Evolutionary conservation across 2,329 filamentous ascomycete genomes (phyloP).

Genomic region (Diaporthe vaccinii): DNA sequence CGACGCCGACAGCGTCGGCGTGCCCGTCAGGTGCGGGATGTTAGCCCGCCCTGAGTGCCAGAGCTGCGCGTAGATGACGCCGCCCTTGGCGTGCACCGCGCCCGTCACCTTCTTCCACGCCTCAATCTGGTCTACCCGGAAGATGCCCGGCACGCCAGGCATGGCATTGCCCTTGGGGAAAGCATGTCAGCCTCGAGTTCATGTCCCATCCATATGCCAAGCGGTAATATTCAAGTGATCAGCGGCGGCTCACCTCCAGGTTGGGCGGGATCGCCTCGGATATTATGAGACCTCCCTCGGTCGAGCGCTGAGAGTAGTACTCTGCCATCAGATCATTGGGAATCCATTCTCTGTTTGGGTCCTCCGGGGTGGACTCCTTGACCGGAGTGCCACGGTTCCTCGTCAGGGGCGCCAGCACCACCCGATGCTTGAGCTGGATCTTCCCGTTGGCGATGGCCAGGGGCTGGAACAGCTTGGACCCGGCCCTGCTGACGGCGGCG

Average conservation of each 20-base stretch:
- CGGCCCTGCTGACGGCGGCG: slow-evolving; percentile 38
- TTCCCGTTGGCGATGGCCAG: slow-evolving; percentile 49
- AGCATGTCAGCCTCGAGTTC: background rate
- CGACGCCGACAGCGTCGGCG: slow-evolving; percentile 28
- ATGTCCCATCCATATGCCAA: background rate
- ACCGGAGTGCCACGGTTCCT: slow-evolving; percentile 39
- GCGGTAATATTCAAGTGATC: background rate
- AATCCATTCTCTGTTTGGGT: slow-evolving; percentile 38
- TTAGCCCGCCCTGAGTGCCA: slow-evolving; percentile 69
- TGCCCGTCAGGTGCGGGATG: slow-evolving; percentile 37
- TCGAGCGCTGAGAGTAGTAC: slow-evolving; percentile 38
- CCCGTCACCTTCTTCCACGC: slow-evolving; percentile 71
- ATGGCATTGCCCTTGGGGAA: slow-evolving; percentile 43
- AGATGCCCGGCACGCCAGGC: slow-evolving; percentile 68
- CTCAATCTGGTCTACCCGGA: slow-evolving; percentile 62
- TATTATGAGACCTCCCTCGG: slow-evolving; percentile 37
- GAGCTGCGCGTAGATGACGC: slow-evolving; percentile 70
- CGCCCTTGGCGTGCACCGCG: slow-evolving; percentile 70
- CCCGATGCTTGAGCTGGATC: slow-evolving; percentile 38
- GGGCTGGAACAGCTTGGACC: slow-evolving; percentile 50
- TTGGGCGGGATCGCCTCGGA: slow-evolving; percentile 37
- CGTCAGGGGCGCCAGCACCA: slow-evolving; percentile 41
- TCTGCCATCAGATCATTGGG: slow-evolving; percentile 38
- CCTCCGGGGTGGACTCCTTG: slow-evolving; percentile 35
- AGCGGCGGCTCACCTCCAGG: slow-evolving; percentile 29